A percentile compares a stretch with the other conserved stretches of the same genome.
These are phyloP conservation scores for Pilatotrama ljubarskyi DNA, from an alignment of 768 basidiomycete genomes.

Conservation along the genomic window DNA sequence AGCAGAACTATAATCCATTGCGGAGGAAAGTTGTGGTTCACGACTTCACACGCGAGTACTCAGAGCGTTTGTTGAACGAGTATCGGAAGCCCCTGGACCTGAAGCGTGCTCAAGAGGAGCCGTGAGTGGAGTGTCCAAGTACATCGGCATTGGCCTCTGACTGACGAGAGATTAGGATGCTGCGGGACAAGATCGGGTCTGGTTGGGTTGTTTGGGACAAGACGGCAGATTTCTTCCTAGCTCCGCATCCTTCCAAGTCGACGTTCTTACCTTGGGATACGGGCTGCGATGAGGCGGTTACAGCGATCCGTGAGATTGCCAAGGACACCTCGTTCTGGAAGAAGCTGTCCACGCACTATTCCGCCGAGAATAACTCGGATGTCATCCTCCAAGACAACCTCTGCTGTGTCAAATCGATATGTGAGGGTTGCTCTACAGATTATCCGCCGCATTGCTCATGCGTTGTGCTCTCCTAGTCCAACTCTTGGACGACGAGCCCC, in stretches of 20 bases:
- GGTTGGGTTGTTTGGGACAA: conserved; percentile 71
- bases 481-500: conserved; percentile 72
- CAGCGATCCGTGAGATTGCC: conserved; percentile 49
- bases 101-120: conserved; percentile 34
- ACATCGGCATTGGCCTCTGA: not conserved
- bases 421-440: conserved; percentile 38
- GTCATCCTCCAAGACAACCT: conserved; percentile 67
- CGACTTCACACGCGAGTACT: conserved; percentile 51
- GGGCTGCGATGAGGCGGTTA: conserved; percentile 49
- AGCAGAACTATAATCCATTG: conserved; percentile 67
- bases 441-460: not conserved
- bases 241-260: conserved; percentile 48
- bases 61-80: conserved; percentile 52
- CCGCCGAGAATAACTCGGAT: conserved; percentile 76
- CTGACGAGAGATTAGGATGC: conserved; percentile 39
- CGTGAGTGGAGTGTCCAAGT: conserved; percentile 43
- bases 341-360: conserved; percentile 63
- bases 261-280: conserved; percentile 63
- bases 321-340: conserved; percentile 63
- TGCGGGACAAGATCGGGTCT: conserved; percentile 56
- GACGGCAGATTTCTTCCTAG: conserved; percentile 44
- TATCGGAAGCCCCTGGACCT: conserved; percentile 54
- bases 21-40: conserved; percentile 48
- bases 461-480: conserved; percentile 51
- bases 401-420: conserved; percentile 73